Base-by-base conservation (phyloP, 2,329 filamentous ascomycete genomes). In the Fusarium dimerum region DNA sequence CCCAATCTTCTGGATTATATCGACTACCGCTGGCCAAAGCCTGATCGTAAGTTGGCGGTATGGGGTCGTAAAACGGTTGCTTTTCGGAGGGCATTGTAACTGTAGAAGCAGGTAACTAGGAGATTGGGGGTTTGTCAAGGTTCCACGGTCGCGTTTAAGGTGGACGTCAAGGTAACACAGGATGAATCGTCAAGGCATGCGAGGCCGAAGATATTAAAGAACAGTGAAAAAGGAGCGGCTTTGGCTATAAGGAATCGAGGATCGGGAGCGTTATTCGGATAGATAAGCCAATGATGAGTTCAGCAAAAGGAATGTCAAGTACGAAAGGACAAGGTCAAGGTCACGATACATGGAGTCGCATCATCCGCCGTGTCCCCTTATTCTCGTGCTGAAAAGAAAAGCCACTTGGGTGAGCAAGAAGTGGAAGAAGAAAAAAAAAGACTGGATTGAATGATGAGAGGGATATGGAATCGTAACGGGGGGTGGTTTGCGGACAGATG, bases 11-110 rank as follows among this genome's bases (percentile, higher is more conserved):
- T 39, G 63, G 59, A 32, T 68, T 62, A 54, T 68, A 67, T n/a
- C 60, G 68, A 48, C 71, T 73, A 48, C 67, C 58, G 45, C 63
- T 66, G 40, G 73, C 73, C 38, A 76, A 53, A 29, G 73, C 73
- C 59, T 76, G 69, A 57, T 76, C 73, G 66, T 76, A 76, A 12
- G 72, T 73, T 40, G 73, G 73, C 51, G 73, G 73, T 57, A 75
- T 70, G 47, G 73, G 72, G 47, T 76, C 71, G 65, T 76, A 76
- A 54, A 74, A 74, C 51, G 72, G 72, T 56, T 65, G 55, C 64
- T 74, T 74, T 63, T 74, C 72, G 43, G 71, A 71, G 61, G 68
- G 71, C 70, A 70, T 72, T 45, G 32, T 57, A 58, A 51, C 52
- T 40, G 51, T 46, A 43, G 48, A 45, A 44, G 45, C 48, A 12